Base-by-base conservation (phyloP, 345 rosid genomes). In the Lepidium aucheri region DNA sequence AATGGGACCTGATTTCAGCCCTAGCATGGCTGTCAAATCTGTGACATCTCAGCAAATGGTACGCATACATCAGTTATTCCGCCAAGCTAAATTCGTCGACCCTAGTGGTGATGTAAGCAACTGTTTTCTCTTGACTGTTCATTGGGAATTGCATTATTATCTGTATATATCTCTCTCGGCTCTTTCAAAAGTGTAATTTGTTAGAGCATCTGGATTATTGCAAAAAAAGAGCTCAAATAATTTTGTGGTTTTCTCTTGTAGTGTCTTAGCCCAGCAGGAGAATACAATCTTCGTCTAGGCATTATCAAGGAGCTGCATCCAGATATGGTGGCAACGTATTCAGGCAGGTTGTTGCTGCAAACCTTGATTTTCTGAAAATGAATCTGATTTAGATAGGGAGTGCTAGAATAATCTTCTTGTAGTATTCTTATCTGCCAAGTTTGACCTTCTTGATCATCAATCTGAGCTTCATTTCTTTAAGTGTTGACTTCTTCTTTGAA, bases 241-340 rank as follows among this genome's bases (percentile, higher is more conserved):
- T 53, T 26, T 32, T 42, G 28, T 8, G 49, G 20, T 54, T 50
- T 69, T 51, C 20, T 63, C 44, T 16, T 65, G 26, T 56, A 90
- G 98, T 90, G 98, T 77, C 98, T 93, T 69, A 93, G 97, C 77
- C 97, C 98, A 61, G 97, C 98, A 15, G 97, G 94, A 51, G 98
- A 93, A 59, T 93, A 93, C 77, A 93, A 93, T 83, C 98, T 93
- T 63, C 98, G 96, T 68, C 87, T 90, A 58, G 98, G 98, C 68
- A 90, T 93, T 68, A 85, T 93, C 74, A 93, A 93, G 82, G 98
- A 93, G 86, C 82, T 93, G 59, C 97, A 93, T 80, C 98, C 98
- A 50, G 96, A 90, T 74, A 80, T 93, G 96, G 97, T 93, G 63
- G 96, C 98, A 47, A 93, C 98, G 40, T 82, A 84, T 81, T 90